phyloP scores from a whole-genome alignment of 164 flowering plant genomes.

The Amborella trichopoda region DNA sequence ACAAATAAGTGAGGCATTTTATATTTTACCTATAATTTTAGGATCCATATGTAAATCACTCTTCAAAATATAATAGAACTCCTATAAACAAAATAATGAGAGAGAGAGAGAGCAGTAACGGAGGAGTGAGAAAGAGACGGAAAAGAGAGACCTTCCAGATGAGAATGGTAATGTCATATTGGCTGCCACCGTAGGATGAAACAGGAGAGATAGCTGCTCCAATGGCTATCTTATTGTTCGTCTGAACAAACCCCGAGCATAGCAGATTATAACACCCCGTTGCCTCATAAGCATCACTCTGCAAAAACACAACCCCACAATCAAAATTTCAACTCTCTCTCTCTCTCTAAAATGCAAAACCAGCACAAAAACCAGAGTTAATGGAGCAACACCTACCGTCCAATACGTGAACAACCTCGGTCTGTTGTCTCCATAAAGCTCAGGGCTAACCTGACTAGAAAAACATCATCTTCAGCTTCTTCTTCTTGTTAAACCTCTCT shows the following conservation, averaged over 20 bases:
- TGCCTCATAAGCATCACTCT: conserved; percentile 86
- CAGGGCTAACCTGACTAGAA: conserved; percentile 99
- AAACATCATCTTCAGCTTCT: conserved; percentile 38
- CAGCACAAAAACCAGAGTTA: background rate
- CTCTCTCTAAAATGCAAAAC: background rate
- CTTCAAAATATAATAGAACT: too few species aligned
- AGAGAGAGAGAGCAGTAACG: too few species aligned
- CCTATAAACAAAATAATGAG: too few species aligned
- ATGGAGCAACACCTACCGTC: conserved; percentile 56
- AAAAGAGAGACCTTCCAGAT: conserved; percentile 99
- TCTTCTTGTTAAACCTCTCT: background rate
- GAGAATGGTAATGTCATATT: conserved; percentile 76
- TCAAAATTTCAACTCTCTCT: background rate
- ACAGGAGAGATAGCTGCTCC: conserved; percentile 97
- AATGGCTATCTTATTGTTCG: conserved; percentile 66
- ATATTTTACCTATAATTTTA: too few species aligned
- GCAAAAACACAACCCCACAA: conserved; percentile 3
- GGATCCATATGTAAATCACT: too few species aligned
- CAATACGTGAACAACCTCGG: conserved; percentile 96
- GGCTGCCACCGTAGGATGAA: conserved; percentile 63
- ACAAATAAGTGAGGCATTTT: too few species aligned
- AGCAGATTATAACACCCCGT: conserved; percentile 97
- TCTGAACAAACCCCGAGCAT: conserved; percentile 92
- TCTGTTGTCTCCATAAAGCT: conserved; percentile 96
- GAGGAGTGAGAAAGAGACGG: too few species aligned